Conservation (phyloP, 108 stramenopile species). For the Cylindrotheca closterium region DNA sequence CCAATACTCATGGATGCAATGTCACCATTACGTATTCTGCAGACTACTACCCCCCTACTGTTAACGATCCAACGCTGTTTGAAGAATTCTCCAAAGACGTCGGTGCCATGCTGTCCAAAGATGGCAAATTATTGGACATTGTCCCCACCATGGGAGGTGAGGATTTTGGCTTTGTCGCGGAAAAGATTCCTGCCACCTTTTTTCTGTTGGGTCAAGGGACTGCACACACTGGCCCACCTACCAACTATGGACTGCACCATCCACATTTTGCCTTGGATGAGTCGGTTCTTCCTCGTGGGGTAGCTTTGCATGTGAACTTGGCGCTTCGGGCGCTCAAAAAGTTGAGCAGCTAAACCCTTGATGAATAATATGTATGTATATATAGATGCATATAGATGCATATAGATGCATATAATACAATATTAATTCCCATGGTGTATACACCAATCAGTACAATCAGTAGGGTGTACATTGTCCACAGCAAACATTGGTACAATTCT, state of each 20-base stretch:
- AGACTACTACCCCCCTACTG: conserved; percentile 87
- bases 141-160: conserved; percentile 93
- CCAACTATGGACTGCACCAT: conserved; percentile 82
- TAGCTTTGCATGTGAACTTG: conserved; percentile 80
- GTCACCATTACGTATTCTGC: conserved; percentile 57
- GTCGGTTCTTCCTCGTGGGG: conserved; percentile 63
- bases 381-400: background rate
- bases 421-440: too few species aligned
- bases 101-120: conserved; percentile 61
- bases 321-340: conserved; percentile 66
- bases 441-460: background rate
- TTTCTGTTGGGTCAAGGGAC: conserved; percentile 81
- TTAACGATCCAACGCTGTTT: conserved; percentile 78
- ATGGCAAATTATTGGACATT: conserved; percentile 36
- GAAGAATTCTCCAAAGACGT: conserved; percentile 59
- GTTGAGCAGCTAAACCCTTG: conserved; percentile 1
- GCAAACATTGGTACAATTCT: conserved; percentile 21
- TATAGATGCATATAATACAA: background rate
- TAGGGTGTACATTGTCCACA: conserved; percentile 26
- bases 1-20: conserved; percentile 72
- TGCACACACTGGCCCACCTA: conserved; percentile 42
- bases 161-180: conserved; percentile 87
- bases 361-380: background rate
- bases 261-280: conserved; percentile 87
- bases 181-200: conserved; percentile 73